Percentiles rank a stretch among this genome's conserved stretches.
phyloP scores from a whole-genome alignment of 2,329 filamentous ascomycete genomes.

The Ascochyta rabiei region DNA sequence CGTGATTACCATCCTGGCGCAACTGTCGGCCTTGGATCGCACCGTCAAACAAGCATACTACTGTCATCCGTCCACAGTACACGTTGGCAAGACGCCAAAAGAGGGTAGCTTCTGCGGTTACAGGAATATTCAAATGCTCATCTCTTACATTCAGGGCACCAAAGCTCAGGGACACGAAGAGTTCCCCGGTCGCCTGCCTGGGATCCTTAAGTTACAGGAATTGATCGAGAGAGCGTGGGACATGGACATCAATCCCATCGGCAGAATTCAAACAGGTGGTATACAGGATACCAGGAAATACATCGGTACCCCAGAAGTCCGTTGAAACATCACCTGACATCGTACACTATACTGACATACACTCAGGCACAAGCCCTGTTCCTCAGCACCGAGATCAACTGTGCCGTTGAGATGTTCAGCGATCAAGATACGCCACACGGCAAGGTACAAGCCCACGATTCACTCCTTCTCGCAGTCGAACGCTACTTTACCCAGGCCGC shows the following conservation, averaged over 20 bases:
- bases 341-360: slow-evolving; percentile 15
- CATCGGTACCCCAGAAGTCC: slow-evolving; percentile 88
- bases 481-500: slow-evolving; percentile 70
- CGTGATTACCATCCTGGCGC: slow-evolving; percentile 54
- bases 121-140: slow-evolving; percentile 90
- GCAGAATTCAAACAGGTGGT: slow-evolving; percentile 81
- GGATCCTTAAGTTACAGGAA: slow-evolving; percentile 82
- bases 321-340: neutral
- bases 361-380: slow-evolving; percentile 80
- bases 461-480: slow-evolving; percentile 72
- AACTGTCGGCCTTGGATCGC: slow-evolving; percentile 63
- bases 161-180: slow-evolving; percentile 62
- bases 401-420: slow-evolving; percentile 59
- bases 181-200: slow-evolving; percentile 69
- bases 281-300: slow-evolving; percentile 90
- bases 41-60: slow-evolving; percentile 75
- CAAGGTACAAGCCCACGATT: slow-evolving; percentile 55
- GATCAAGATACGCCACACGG: slow-evolving; percentile 50
- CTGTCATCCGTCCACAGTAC: slow-evolving; percentile 75
- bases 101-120: slow-evolving; percentile 96
- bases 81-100: slow-evolving; percentile 78
- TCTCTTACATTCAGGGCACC: slow-evolving; percentile 74
- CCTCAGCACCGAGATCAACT: slow-evolving; percentile 66
- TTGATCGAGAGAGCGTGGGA: slow-evolving; percentile 90
- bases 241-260: slow-evolving; percentile 75